A percentile compares a stretch with the other conserved stretches of the same genome.
These are phyloP conservation scores for Teunomyces barrocoloradensis DNA, from an alignment of 805 yeast genomes.

Conservation along the genomic window DNA sequence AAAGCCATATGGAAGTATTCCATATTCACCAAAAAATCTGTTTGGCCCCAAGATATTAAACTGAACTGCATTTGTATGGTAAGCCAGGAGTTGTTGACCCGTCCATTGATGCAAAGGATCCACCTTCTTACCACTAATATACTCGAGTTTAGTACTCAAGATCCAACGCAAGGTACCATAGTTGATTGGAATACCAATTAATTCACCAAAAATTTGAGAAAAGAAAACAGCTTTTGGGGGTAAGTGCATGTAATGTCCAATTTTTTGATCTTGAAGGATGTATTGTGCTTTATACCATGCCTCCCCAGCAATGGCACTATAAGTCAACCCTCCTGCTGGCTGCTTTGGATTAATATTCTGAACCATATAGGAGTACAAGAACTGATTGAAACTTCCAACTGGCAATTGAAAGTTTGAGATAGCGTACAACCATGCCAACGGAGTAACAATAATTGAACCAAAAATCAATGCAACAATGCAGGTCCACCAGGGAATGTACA, in stretches of 20 bases:
- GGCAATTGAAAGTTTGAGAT: constrained; percentile 26
- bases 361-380: constrained; percentile 19
- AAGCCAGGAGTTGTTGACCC: constrained; percentile 18
- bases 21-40: constrained; percentile 20
- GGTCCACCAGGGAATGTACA: constrained; percentile 24
- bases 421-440: constrained; percentile 25
- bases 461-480: constrained; percentile 19
- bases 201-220: constrained; percentile 23
- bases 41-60: constrained; percentile 23
- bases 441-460: constrained; percentile 24
- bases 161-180: constrained; percentile 24
- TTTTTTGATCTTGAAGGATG: constrained; percentile 22
- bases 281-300: constrained; percentile 27
- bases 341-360: constrained; percentile 12
- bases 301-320: constrained; percentile 23
- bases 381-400: constrained; percentile 24
- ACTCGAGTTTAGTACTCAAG: constrained; percentile 18
- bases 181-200: constrained; percentile 24
- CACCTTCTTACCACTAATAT: constrained; percentile 15
- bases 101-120: constrained; percentile 29
- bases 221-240: constrained; percentile 22
- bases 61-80: constrained; percentile 24
- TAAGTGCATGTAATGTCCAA: constrained; percentile 24
- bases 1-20: constrained; percentile 22
- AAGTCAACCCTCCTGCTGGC: constrained; percentile 23